Base-by-base conservation (phyloP, 768 basidiomycete genomes). In the Lentinula sp. region DNA sequence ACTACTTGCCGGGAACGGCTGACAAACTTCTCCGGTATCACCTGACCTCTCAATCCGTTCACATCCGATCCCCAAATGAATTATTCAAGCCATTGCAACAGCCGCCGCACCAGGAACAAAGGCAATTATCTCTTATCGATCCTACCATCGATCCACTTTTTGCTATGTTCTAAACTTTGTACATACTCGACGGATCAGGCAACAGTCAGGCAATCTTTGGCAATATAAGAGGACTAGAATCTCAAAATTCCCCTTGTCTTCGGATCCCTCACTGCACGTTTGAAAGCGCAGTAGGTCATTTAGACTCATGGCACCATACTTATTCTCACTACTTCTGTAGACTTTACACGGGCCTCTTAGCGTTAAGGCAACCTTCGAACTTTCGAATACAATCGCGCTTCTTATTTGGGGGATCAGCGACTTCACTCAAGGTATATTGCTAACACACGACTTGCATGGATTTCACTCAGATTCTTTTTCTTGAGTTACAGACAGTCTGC, bases 371-470 rank as follows among this genome's bases (percentile, higher is more conserved):
- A 78, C 76, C 80, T 79, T 78, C 78, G 76, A 69, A 69, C 78
- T 76, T 79, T 81, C 78, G 85, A 82, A 71, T 84, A 82, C 84
- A 54, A 86, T 87, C 86, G 84, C 85, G 86, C 84, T 87, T 88
- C 78, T 79, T 79, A 76, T 78, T 74, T 21, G 81, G 83, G 72
- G 83, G 84, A 73, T 72, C 75, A 84, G 70, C 72, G 75, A 75
- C 78, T 75, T 87, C 86, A 72, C 74, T 73, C 72, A 70, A 78
- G 84, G 85, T 77, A 68, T 52, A 72, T 67, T 40, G 65, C 52
- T 62, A 60, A 21, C 40, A 31, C 18, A 21, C 2, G 59, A 58
- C 32, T n/a, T 5, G 16, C 0, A 6, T 31, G 3, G 50, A 51
- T 51, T 32, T 50, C 10, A 46, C n/a, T 58, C 50, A 45, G 61